Evolutionary conservation across 805 yeast species (phyloP), one percentile per base, ranked within the genome.

Genomic region (Metschnikowia picachoensis): DNA sequence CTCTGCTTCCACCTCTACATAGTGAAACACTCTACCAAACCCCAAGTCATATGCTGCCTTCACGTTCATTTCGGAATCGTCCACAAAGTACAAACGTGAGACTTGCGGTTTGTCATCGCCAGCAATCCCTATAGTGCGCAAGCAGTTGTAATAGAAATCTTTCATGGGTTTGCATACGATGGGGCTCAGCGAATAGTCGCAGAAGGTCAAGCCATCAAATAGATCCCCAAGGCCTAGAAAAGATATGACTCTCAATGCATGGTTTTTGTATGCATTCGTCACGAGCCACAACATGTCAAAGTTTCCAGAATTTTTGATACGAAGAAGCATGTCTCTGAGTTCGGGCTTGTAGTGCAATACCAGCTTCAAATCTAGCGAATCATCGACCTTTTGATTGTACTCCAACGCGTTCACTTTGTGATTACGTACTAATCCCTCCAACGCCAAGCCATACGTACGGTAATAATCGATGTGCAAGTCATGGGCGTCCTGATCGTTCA

Each of bases 211-310:
- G 0, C 99, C 99, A 54, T 92, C 98, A 61, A 94, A 91, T 44
- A 89, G 61, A 62, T 91, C 97, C n/a, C 92, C 97, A 28, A 92
- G 64, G 2, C 97, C 97, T 40, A 92, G 70, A 39, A 92, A 72
- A 36, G 82, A 76, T 15, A 90, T 74, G 29, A 89, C 95, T 41
- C 97, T 74, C 37, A 82, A 58, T 0, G 92, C 99, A 66, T 92
- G 99, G 59, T 81, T 89, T 61, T 84, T 83, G 68, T 92, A 92
- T 1, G 99, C 98, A 63, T 92, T 92, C 4, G 99, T 92, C 59
- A 89, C 86, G 37, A 94, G 75, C 99, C 99, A 92, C 52, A 92
- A 69, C 59, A 83, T 75, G 57, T 82, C 84, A 47, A 84, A 80
- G 51, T 80, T 78, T n/a, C 66, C 60, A 11, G 64, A 46, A 30